Base-by-base conservation (phyloP, 2,329 filamentous ascomycete genomes). In the Calonectria multiphialidica region DNA sequence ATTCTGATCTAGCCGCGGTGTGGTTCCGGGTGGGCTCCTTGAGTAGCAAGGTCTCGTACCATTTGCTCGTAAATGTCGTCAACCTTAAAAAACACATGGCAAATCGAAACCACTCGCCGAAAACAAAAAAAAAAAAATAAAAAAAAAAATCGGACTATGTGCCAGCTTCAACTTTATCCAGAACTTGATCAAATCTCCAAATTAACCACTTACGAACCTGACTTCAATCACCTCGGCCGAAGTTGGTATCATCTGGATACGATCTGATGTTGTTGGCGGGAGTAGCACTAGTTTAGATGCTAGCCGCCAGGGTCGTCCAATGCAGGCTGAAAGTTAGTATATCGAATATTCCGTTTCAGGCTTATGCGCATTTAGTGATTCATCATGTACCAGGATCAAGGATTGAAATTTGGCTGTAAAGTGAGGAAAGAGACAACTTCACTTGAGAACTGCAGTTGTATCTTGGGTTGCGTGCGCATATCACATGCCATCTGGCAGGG, bases 381-480 rank as follows among this genome's bases (percentile, higher is more conserved):
- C 40, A 53, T 70, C 40, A 25, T 49, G 47, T 66, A 47, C 76
- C 45, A 44, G 73, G 76, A 74, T 77, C 73, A 44, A 61, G 76
- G 74, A 45, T 75, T 30, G 42, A 53, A 21, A 16, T 30, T 28
- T 49, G 5, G 10, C 35, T 30, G 18, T 37, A 35, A 33, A 35
- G 15, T 25, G 65, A 71, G 66, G 62, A 69, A 77, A 70, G 68
- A 75, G 64, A 74, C 64, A 67, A 72, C 66, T 47, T 57, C 61
- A n/a, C 62, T 28, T 9, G 37, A 28, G 59, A 57, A 64, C 47
- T 45, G 67, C 40, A 55, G 67, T 57, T 61, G 44, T 71, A 42
- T 50, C 35, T 37, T 23, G 37, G 13, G 28, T 45, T 28, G 49
- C 67, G 28, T 59, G 47, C 25, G 57, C 37, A 47, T 16, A 55